Evolutionary conservation across 495 filamentous ascomycete species (phyloP), one percentile per base, ranked within the genome.

Genomic region (Hypoxylon cercidicola): DNA sequence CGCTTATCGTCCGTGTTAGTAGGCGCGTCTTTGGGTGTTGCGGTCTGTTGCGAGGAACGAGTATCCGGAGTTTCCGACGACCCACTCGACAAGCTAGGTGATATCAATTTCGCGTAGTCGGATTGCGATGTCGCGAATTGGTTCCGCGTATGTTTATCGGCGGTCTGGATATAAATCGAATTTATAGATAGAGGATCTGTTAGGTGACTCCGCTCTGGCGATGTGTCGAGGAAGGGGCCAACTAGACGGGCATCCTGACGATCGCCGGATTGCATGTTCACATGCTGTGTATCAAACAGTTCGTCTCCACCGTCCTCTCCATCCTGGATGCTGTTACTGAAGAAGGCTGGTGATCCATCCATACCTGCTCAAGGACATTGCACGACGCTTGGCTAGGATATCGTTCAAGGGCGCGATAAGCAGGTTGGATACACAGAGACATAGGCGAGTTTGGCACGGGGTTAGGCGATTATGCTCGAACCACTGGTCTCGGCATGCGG

Each of bases 1-100:
- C 15, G 13, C 9, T 32, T 51, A 20, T 53, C 49, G 10, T 45
- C 41, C 8, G 19, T n/a, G 19, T 35, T 32, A n/a, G 19, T n/a
- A 1, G 11, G 15, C 28, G 23, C 19, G 20, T 65, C 51, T 41
- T 60, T 55, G 10, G 59, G 62, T 2, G 62, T 66, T 13, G 55
- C 28, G 7, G 58, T 65, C 7, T 53, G 51, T 47, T 69, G 68
- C 21, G 71, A 74, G n/a, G 52, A 59, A 13, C 25, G 60, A 30
- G 60, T 52, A 28, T 65, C 63, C 20, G 72, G 49, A 8, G 51
- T 70, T 45, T 59, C 55, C 35, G 63, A 70, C n/a, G 69, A 70
- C 40, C 58, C 58, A 39, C 35, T 70, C 13, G 70, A 58, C 11
- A 68, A 50, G 6, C 15, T 25, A 1, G 63, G 63, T 1, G 66